Conservation (phyloP, 495 filamentous ascomycete genomes). For the Bombardia bombarda region DNA sequence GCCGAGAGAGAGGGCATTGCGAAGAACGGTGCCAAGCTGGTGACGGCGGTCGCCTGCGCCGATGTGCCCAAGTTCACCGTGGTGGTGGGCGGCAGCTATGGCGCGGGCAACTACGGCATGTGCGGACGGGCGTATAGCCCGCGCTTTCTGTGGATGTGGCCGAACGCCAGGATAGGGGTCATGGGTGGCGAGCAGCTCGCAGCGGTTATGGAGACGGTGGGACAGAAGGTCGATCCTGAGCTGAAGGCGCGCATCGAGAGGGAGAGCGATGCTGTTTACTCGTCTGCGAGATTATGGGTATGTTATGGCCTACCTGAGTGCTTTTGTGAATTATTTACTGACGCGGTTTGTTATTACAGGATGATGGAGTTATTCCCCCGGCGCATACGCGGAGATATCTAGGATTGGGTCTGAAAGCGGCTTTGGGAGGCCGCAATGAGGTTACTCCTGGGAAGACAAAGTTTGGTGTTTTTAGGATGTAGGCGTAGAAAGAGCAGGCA, state of each 20-base stretch:
- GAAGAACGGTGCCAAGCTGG: constrained; percentile 95
- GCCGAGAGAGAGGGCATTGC: constrained; percentile 93
- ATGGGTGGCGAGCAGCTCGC: constrained; percentile 94
- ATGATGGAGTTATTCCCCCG: constrained; percentile 90
- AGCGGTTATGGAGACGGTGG: constrained; percentile 90
- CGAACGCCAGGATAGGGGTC: constrained; percentile 87
- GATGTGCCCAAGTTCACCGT: constrained; percentile 97
- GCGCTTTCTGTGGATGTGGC: constrained; percentile 94
- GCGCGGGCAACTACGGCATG: constrained; percentile 61
- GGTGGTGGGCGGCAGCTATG: constrained; percentile 86
- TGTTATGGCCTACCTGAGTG: constrained; percentile 14
- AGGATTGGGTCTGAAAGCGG: constrained; percentile 73
- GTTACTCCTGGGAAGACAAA: constrained; percentile 55
- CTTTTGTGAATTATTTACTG: constrained; percentile 9
- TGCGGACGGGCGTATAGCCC: constrained; percentile 91
- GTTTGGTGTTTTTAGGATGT: constrained; percentile 98
- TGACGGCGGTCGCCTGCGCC: constrained; percentile 91
- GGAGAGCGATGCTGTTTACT: constrained; percentile 85
- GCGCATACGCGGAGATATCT: constrained; percentile 78
- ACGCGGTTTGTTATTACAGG: constrained; percentile 25
- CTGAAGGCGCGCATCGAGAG: constrained; percentile 78
- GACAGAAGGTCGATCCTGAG: constrained; percentile 71
- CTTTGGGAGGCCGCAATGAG: constrained; percentile 58
- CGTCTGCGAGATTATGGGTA: constrained; percentile 82
- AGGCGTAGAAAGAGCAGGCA: no score